phyloP scores from a whole-genome alignment of 202 grass and related monocot genomes.

The Carex sylvatica region DNA sequence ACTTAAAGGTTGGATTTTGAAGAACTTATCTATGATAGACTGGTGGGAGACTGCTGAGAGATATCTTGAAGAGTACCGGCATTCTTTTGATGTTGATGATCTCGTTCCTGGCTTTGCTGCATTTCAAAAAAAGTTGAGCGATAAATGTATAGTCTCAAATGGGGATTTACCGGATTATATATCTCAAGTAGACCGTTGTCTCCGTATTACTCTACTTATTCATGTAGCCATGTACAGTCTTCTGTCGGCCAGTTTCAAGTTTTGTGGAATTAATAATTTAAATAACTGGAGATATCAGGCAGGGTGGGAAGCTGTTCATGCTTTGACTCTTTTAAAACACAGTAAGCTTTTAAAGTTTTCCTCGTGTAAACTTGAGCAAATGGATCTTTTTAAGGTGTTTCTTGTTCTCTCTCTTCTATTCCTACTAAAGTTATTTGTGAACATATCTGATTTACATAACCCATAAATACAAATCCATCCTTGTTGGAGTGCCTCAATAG shows the following conservation, averaged over 20 bases:
- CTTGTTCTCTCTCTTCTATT: not conserved
- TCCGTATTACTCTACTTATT: not conserved
- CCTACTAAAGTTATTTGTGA: not conserved
- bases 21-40: not conserved
- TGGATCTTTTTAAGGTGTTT: not conserved
- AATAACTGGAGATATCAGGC: not conserved
- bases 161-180: not conserved
- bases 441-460: not conserved
- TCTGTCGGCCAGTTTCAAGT: too few relatives aligned
- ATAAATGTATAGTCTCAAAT: not conserved
- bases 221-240: too few relatives aligned
- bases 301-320: conserved; percentile 9
- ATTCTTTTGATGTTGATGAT: too few relatives aligned
- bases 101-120: too few relatives aligned
- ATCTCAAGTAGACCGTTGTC: not conserved
- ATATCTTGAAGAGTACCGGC: not conserved
- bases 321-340: not conserved
- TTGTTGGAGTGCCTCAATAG: not conserved
- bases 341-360: not conserved
- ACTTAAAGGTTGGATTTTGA: conserved; percentile 5
- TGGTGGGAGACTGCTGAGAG: not conserved
- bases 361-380: not conserved
- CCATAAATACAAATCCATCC: not conserved
- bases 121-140: not conserved
- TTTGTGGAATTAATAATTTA: too few relatives aligned